phyloP scores from a whole-genome alignment of 768 basidiomycete genomes.

The Amanita phalloides region DNA sequence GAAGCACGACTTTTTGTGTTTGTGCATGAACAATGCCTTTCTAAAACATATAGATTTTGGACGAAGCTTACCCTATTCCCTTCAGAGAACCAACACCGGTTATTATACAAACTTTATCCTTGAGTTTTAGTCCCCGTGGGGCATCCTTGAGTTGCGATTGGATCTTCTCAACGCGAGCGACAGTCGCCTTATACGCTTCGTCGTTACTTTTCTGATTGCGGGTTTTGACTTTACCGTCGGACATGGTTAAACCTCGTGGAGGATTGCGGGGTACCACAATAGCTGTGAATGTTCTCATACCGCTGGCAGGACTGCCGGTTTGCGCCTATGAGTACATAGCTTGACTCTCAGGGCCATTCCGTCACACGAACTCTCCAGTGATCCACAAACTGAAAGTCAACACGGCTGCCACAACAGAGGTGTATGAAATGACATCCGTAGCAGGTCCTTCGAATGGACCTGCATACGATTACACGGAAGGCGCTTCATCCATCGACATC shows the following conservation, averaged over 20 bases:
- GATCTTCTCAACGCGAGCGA: constrained; percentile 56
- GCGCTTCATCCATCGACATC: constrained; percentile 72
- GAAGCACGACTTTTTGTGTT: constrained; percentile 47
- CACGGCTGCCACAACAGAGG: constrained; percentile 11
- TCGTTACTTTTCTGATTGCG: constrained; percentile 21
- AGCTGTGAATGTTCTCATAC: background rate
- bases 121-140: constrained; percentile 45
- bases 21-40: constrained; percentile 1
- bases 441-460: constrained; percentile 20
- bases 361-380: background rate
- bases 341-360: background rate
- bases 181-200: constrained; percentile 48
- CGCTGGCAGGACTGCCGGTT: background rate
- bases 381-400: background rate
- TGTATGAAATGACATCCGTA: constrained; percentile 31
- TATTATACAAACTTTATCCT: constrained; percentile 75
- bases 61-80: constrained; percentile 69
- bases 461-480: constrained; percentile 72
- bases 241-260: constrained; percentile 15
- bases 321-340: background rate
- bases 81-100: constrained; percentile 82
- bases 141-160: constrained; percentile 52
- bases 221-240: constrained; percentile 24
- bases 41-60: background rate
- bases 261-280: background rate